phyloP scores from a whole-genome alignment of 306 rosid species.

The Argentina anserina region DNA sequence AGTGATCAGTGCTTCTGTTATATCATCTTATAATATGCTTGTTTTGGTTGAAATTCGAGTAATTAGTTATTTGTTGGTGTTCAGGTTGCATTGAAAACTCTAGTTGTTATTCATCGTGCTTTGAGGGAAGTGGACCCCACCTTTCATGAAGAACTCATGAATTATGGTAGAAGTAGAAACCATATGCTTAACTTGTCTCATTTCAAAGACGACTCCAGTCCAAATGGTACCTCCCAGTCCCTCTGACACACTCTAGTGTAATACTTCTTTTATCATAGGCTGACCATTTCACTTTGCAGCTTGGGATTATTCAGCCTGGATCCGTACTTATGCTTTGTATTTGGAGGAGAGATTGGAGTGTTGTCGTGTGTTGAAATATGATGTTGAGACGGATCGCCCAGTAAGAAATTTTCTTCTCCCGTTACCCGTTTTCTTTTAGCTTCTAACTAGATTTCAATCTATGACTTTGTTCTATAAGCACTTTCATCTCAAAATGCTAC shows the following conservation, averaged over 20 bases:
- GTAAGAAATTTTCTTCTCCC: conserved; percentile 46
- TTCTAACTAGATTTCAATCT: neutral
- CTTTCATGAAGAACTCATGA: conserved; percentile 91
- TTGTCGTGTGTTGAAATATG: conserved; percentile 89
- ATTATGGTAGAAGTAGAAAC: conserved; percentile 93
- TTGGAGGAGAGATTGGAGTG: conserved; percentile 99
- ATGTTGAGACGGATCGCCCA: conserved; percentile 82
- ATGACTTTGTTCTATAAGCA: neutral
- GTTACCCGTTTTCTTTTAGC: neutral
- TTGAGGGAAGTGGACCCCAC: conserved; percentile 98
- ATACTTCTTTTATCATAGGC: neutral
- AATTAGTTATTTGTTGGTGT: conserved; percentile 27
- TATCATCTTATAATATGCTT: neutral
- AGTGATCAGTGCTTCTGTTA: neutral
- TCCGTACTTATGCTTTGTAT: conserved; percentile 89
- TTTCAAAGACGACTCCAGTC: conserved; percentile 97
- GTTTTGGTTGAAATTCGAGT: conserved; percentile 11
- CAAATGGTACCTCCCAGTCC: conserved; percentile 62
- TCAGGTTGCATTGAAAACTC: conserved; percentile 93
- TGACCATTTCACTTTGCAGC: conserved; percentile 46
- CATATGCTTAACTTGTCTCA: conserved; percentile 99
- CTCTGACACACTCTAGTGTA: neutral
- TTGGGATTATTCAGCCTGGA: conserved; percentile 98
- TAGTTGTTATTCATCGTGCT: conserved; percentile 96
- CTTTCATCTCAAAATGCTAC: neutral